These are phyloP conservation scores for Colletotrichum tanaceti DNA, from an alignment of 2,329 filamentous ascomycete species.

Conservation along the genomic window DNA sequence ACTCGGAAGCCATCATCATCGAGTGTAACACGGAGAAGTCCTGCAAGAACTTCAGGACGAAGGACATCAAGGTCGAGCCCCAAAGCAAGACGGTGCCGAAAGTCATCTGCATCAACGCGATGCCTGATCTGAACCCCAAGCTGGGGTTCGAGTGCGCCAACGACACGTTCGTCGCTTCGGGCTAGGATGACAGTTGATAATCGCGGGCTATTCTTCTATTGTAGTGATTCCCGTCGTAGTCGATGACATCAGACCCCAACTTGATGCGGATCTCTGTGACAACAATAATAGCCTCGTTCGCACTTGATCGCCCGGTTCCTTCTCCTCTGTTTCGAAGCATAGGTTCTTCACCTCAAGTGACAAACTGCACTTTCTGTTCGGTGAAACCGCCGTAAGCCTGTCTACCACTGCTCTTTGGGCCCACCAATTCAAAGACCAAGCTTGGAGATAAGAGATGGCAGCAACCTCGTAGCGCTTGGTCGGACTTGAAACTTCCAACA, in stretches of 20 bases:
- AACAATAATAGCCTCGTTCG: too few species aligned
- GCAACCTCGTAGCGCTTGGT: conserved; percentile 47
- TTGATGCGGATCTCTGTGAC: too few species aligned
- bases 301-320: background rate
- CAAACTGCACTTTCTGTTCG: conserved; percentile 42
- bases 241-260: background rate
- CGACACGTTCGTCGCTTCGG: conserved; percentile 43
- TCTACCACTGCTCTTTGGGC: conserved; percentile 43
- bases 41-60: conserved; percentile 51
- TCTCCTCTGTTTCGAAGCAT: background rate
- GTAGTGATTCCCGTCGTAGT: background rate
- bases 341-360: conserved; percentile 32
- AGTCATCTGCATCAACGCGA: conserved; percentile 52
- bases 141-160: conserved; percentile 51
- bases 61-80: conserved; percentile 49
- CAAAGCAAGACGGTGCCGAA: conserved; percentile 46
- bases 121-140: conserved; percentile 48
- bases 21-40: conserved; percentile 55
- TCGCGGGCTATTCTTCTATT: background rate
- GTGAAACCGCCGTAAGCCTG: conserved; percentile 42
- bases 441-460: conserved; percentile 56
- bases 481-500: conserved; percentile 45
- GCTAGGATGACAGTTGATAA: background rate
- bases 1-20: conserved; percentile 55
- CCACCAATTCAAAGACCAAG: conserved; percentile 53